phyloP scores from a whole-genome alignment of 495 filamentous ascomycete genomes.

The Lasiosphaeria miniovina region DNA sequence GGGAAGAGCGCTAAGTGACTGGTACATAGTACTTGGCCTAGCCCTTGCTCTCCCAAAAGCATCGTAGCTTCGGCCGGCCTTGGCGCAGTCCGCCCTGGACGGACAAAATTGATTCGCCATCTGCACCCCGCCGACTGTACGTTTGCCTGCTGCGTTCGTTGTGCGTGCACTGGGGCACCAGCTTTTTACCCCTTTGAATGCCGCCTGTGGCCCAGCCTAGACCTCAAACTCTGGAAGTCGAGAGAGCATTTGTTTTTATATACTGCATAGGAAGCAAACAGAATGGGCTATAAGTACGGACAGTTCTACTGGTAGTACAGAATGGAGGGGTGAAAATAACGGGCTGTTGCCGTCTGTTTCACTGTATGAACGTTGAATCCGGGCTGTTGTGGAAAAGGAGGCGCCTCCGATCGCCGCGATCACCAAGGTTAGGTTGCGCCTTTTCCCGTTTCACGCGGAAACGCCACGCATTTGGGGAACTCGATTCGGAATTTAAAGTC shows the following conservation, averaged over 20 bases:
- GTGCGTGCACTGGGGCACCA: background rate
- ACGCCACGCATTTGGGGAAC: conserved; percentile 5
- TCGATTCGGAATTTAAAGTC: conserved; percentile 5
- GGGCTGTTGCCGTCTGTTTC: background rate
- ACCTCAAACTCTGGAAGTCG: background rate
- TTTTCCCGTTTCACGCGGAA: conserved; percentile 11
- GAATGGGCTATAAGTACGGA: background rate
- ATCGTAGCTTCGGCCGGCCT: conserved; percentile 4
- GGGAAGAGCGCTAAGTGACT: background rate
- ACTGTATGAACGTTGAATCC: background rate
- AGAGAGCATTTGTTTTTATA: background rate
- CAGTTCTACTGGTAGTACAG: background rate
- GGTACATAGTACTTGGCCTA: conserved; percentile 8
- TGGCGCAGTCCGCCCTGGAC: conserved; percentile 5
- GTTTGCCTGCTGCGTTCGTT: conserved; percentile 7
- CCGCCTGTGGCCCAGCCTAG: background rate
- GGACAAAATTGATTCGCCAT: background rate
- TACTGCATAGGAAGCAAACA: background rate
- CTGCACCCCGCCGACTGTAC: conserved; percentile 7
- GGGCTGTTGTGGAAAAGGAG: conserved; percentile 2
- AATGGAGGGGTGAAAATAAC: background rate
- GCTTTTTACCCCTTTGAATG: background rate
- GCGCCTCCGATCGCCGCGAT: conserved; percentile 9
- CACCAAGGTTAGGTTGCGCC: conserved; percentile 6
- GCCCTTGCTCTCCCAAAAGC: conserved; percentile 2